Evolutionary conservation across 2,329 filamentous ascomycete species (phyloP), one percentile per base, ranked within the genome.

Genomic region (Pezicula rhizophila): DNA sequence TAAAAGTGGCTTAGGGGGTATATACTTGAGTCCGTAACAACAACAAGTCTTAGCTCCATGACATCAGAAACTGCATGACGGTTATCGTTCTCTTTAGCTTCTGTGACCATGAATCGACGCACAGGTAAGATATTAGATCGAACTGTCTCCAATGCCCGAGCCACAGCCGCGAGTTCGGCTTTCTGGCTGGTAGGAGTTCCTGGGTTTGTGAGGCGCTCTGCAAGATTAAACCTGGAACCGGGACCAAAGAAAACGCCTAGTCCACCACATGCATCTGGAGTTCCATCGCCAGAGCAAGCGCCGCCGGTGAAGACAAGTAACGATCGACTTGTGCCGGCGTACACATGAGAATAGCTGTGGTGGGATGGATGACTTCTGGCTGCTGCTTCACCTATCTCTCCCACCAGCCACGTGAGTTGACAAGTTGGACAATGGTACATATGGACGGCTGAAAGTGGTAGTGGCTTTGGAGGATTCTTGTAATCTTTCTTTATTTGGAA

Each of bases 231-330:
- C 17, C 23, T 48, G 3, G 46, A 51, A n/a, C 35, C 42, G 15
- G 43, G 38, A 26, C 43, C 48, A 15, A 50, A 51, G 41, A 45
- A 51, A 33, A 48, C 37, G 25, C 49, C 49, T 14, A 48, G 3
- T 8, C 49, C 42, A 39, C 35, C 49, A 37, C 33, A 35, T 3
- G 49, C 49, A 39, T 34, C 26, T 25, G 35, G 37, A 43, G 38
- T 35, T 20, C 49, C 50, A 26, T 49, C 49, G 5, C 39, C 38
- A 42, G 46, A 43, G 42, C 46, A 49, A 35, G 50, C 50, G 23
- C 50, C 50, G 31, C 49, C 46, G 8, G 46, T 49, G n/a, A 52
- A 52, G 12, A 46, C 50, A 37, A 52, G 38, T 25, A 49, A 31
- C 25, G 46, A 48, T 38, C 46, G 46, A 8, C 15, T 28, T 43